Percentiles rank a stretch among this genome's conserved stretches.
Evolutionary conservation across 192 early-diverging fungal species (phyloP).

Genomic region (Nowakowskiella sp.): DNA sequence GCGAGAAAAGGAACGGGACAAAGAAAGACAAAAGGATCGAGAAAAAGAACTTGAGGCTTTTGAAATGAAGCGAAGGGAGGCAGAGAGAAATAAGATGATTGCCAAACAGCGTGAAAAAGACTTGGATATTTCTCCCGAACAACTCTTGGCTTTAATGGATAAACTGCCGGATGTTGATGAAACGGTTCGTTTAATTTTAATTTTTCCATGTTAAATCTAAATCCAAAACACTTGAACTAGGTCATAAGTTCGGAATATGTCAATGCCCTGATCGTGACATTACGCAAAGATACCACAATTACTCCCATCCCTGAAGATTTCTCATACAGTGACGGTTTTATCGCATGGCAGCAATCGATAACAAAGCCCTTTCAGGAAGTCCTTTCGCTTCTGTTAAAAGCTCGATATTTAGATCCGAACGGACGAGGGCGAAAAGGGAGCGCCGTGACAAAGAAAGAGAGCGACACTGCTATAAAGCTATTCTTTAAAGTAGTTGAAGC

Average conservation of each 20-base stretch:
- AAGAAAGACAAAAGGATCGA: too few relatives aligned
- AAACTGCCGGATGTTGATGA: background rate
- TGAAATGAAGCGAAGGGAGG: too few relatives aligned
- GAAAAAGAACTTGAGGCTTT: too few relatives aligned
- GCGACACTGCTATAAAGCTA: conserved; percentile 16
- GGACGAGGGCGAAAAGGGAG: background rate
- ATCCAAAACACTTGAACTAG: conserved; percentile 14
- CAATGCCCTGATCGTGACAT: conserved; percentile 30
- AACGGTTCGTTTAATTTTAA: background rate
- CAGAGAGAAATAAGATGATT: too few relatives aligned
- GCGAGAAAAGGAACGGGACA: too few relatives aligned
- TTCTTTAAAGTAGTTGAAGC: conserved; percentile 46
- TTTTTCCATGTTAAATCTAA: too few relatives aligned
- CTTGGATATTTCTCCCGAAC: too few relatives aligned
- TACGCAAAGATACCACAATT: conserved; percentile 23
- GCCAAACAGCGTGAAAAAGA: too few relatives aligned
- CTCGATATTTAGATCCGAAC: conserved; percentile 23
- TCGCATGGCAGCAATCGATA: conserved; percentile 25
- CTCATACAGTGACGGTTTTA: conserved; percentile 25
- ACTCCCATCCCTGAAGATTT: conserved; percentile 42
- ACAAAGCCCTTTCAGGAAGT: conserved; percentile 27
- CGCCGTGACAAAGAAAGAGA: background rate
- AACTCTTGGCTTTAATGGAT: too few relatives aligned
- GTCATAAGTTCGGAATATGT: conserved; percentile 39
- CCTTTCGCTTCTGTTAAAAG: conserved; percentile 27